Evolutionary conservation across 441 rosid genomes (phyloP), one percentile per base, ranked within the genome.

Genomic region (Gossypium davidsonii): DNA sequence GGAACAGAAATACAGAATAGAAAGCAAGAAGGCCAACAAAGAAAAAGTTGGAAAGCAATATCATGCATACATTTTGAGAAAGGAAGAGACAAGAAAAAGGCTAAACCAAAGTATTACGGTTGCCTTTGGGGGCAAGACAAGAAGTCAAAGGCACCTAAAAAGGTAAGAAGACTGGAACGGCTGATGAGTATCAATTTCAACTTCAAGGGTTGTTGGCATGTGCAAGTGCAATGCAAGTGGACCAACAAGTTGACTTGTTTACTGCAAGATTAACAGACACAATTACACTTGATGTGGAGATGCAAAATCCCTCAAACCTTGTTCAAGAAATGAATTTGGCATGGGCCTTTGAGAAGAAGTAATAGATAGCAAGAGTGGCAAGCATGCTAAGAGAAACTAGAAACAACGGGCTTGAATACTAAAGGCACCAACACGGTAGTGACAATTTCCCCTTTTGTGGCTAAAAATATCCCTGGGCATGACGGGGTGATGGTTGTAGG

Each of bases 71-170:
- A 67, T n/a, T 67, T 68, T 52, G 48, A 68, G 61, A 31, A 31
- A 31, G 53, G 49, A 52, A 52, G 72, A 69, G 31, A 68, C 48
- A 68, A 49, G 25, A 1, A 11, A 51, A 69, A 69, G 18, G 72
- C 46, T 69, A 53, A 31, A 52, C 49, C 49, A 52, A 42, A 42
- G 48, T 42, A 42, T 42, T 42, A 42, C 48, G 14, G 48, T 42
- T 42, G 48, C 48, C 48, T 42, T 42, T 42, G 14, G 14, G 48
- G 48, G 48, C 1, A 42, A 10, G 48, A 42, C 48, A 42, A 42
- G 48, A 42, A 42, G 14, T 42, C 48, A 42, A 42, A 42, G 48
- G 48, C 48, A 42, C 48, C 14, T 42, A 42, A 42, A 42, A 42
- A 42, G 48, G 3, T 10, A 42, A 42, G 48, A 42, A 42, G 48